Conservation (phyloP, 768 basidiomycete species). For the Daedaleopsis sinensis region DNA sequence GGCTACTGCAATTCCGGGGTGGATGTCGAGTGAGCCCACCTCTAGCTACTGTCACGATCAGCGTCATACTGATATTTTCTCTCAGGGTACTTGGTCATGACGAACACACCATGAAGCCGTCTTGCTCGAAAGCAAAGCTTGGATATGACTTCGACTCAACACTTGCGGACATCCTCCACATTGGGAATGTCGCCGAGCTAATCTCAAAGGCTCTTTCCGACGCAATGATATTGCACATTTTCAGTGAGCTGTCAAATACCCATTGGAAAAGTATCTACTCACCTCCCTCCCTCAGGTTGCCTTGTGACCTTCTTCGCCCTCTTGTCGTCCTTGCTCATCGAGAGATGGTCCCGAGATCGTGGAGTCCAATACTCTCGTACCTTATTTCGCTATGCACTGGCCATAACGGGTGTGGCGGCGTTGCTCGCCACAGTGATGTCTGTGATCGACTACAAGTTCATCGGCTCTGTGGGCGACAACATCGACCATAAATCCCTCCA, state of each 20-base stretch:
- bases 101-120: neutral
- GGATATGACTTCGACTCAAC: neutral
- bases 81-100: neutral
- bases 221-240: neutral
- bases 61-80: too few species aligned
- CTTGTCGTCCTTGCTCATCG: neutral
- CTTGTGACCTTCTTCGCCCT: neutral
- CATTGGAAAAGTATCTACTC: neutral
- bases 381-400: neutral
- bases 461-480: neutral
- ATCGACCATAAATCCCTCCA: neutral
- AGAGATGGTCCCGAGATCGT: neutral
- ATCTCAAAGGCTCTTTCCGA: neutral
- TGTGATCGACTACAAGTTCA: neutral
- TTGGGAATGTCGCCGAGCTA: neutral
- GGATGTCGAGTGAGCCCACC: neutral
- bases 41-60: too few species aligned
- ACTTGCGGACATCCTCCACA: neutral
- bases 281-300: neutral
- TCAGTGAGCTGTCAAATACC: neutral
- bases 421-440: neutral
- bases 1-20: neutral
- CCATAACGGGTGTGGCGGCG: neutral
- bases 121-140: neutral
- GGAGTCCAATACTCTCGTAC: neutral